Evolutionary conservation across 2,329 filamentous ascomycete species (phyloP), one percentile per base, ranked within the genome.

Genomic region (Macroventuria anomochaeta): DNA sequence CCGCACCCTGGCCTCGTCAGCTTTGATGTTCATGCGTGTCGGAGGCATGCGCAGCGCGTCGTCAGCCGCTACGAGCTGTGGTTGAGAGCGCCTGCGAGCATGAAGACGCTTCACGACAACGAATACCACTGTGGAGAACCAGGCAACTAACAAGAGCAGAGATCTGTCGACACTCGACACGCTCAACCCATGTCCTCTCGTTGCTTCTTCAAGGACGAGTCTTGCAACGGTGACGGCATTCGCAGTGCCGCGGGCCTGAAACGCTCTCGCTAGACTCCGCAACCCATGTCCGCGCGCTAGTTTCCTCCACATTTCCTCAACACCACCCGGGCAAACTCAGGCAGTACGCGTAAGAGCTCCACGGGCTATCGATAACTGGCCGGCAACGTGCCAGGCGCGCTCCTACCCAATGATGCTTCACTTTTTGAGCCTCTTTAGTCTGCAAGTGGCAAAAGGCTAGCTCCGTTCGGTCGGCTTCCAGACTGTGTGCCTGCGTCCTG

Each of bases 331-430:
- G 48, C 43, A 53, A 46, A 32, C 61, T 66, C 61, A 62, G 49
- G 64, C 62, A 64, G 60, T 67, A 68, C 69, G 68, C 68, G 71
- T 72, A 67, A 69, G 62, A 69, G 64, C 53, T 57, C 56, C 58
- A 59, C 51, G 46, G 51, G 47, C 53, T 55, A 55, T 64, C 55
- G 60, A 61, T 55, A 60, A 51, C 37, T 58, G 55, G 43, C 47
- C 52, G 54, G 31, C 41, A 47, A 59, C 42, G n/a, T 28, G 55
- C 53, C 55, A 58, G 39, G 46, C 48, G 36, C 26, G 15, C 13
- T 40, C 21, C 18, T 46, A 32, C 47, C 68, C 69, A 70, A 69
- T 72, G 41, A 62, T 36, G 17, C 31, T 38, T 43, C 41, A 20
- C 18, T 17, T n/a, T 29, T 21, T 15, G 50, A 39, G 51, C 49